Percentiles rank a stretch among this genome's conserved stretches.
phyloP scores from a whole-genome alignment of 2,329 filamentous ascomycete genomes.

The Ramularia endophylla region DNA sequence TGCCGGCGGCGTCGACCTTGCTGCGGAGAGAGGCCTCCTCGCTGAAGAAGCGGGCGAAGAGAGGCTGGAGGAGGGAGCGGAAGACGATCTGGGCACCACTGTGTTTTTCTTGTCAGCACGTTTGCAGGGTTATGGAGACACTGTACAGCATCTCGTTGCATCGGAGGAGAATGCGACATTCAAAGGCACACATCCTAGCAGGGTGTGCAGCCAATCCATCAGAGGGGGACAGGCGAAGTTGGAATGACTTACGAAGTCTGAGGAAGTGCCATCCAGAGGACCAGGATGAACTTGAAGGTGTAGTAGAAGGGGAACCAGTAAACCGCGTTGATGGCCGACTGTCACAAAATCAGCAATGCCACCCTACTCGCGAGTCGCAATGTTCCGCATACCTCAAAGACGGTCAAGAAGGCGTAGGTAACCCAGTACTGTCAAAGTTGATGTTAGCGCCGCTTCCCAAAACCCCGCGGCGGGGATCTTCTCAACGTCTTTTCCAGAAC shows the following conservation, averaged over 20 bases:
- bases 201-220: too few species aligned
- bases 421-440: slow-evolving; percentile 65
- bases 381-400: slow-evolving; percentile 50
- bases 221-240: background rate
- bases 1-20: slow-evolving; percentile 61
- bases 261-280: slow-evolving; percentile 97
- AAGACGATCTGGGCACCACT: slow-evolving; percentile 96
- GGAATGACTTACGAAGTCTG: slow-evolving; percentile 70
- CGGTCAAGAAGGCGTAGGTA: slow-evolving; percentile 74
- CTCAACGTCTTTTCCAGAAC: slow-evolving; percentile 12
- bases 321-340: slow-evolving; percentile 71
- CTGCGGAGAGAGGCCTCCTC: slow-evolving; percentile 67
- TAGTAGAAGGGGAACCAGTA: slow-evolving; percentile 99
- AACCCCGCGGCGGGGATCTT: background rate
- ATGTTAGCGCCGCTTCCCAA: slow-evolving; percentile 10
- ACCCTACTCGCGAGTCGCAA: too few species aligned
- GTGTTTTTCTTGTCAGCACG: slow-evolving; percentile 19
- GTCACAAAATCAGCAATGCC: too few species aligned
- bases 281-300: slow-evolving; percentile 97
- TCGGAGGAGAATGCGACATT: too few species aligned
- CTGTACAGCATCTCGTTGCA: too few species aligned
- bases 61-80: slow-evolving; percentile 88
- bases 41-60: slow-evolving; percentile 88
- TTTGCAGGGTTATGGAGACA: too few species aligned
- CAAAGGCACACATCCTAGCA: too few species aligned